Conservation (phyloP, 1,284 basidiomycete species). For the Somion occarium region DNA sequence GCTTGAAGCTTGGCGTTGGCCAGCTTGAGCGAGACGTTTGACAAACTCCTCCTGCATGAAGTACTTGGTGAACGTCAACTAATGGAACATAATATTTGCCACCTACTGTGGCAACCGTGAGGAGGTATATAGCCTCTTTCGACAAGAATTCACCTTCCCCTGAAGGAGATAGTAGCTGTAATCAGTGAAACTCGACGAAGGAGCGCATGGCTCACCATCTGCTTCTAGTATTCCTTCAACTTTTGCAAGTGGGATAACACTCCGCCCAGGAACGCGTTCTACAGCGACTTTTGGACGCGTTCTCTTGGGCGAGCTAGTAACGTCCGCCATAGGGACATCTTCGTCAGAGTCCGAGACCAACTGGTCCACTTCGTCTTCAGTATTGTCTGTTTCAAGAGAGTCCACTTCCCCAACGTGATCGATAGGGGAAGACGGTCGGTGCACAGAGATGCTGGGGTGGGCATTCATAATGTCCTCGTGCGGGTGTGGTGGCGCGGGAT, state of each 20-base stretch:
- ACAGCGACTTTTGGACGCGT: conserved; percentile 30
- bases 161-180: conserved; percentile 16
- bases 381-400: conserved; percentile 23
- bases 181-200: background rate
- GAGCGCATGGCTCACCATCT: conserved; percentile 45
- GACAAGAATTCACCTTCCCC: conserved; percentile 60
- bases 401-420: conserved; percentile 13
- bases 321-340: conserved; percentile 24
- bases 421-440: conserved; percentile 5
- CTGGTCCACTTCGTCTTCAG: conserved; percentile 55
- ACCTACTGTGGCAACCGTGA: conserved; percentile 68
- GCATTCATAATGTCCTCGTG: conserved; percentile 7
- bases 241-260: conserved; percentile 52
- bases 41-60: conserved; percentile 68
- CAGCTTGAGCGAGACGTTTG: conserved; percentile 57
- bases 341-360: conserved; percentile 59
- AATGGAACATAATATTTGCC: background rate
- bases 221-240: conserved; percentile 69
- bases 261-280: conserved; percentile 56
- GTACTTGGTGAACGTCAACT: conserved; percentile 7
- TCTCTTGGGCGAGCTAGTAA: conserved; percentile 20
- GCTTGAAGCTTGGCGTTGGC: conserved; percentile 48
- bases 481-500: conserved; percentile 13
- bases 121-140: conserved; percentile 65
- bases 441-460: conserved; percentile 8